Conservation (phyloP, 1,139 yeast species). For the Trichomonascaceae sp. region DNA sequence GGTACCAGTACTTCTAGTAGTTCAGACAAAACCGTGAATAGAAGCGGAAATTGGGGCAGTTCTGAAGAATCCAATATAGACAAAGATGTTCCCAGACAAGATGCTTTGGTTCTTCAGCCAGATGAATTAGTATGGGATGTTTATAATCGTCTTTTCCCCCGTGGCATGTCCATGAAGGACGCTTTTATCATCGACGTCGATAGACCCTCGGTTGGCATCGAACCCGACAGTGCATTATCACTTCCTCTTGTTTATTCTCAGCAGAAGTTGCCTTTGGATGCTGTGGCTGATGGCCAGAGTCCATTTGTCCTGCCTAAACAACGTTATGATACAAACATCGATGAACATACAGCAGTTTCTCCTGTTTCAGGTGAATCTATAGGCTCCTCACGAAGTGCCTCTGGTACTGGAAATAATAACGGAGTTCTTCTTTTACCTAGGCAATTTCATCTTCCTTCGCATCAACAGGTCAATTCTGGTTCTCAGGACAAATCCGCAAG, state of each 20-base stretch:
- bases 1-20: neutral
- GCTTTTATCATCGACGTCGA: slow-evolving; percentile 46
- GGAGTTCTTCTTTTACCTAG: slow-evolving; percentile 29
- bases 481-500: neutral
- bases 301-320: neutral
- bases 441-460: slow-evolving; percentile 23
- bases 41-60: neutral
- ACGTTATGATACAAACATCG: neutral
- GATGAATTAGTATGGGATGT: slow-evolving; percentile 58
- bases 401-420: slow-evolving; percentile 15
- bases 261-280: neutral
- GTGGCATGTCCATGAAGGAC: slow-evolving; percentile 63
- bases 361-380: neutral
- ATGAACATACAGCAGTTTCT: neutral
- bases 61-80: neutral
- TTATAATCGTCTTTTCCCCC: slow-evolving; percentile 55
- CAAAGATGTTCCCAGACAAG: neutral
- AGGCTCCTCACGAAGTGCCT: neutral
- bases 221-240: neutral
- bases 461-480: neutral
- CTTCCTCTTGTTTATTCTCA: neutral
- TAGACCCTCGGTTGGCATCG: neutral
- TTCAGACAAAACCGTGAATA: neutral
- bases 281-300: neutral
- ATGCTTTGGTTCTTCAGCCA: slow-evolving; percentile 34